These are phyloP conservation scores for Alternaria incomplexa DNA, from an alignment of 2,329 filamentous ascomycete species.

Conservation along the genomic window DNA sequence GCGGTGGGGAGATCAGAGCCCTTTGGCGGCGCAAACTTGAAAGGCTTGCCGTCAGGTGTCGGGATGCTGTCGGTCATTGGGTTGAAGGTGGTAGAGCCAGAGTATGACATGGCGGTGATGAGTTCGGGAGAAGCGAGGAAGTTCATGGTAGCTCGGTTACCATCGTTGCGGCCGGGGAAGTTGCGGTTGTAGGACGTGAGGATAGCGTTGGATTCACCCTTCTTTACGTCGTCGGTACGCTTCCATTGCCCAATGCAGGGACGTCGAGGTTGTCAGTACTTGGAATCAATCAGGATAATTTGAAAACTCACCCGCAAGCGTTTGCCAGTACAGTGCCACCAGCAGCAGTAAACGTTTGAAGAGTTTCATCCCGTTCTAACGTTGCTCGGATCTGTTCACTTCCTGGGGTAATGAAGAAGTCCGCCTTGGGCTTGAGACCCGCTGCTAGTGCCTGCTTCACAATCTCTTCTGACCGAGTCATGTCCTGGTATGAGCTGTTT, in stretches of 20 bases:
- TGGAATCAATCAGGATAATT: not conserved
- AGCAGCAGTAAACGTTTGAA: constrained; percentile 83
- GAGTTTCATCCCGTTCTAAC: constrained; percentile 84
- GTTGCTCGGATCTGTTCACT: constrained; percentile 97
- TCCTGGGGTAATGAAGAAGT: constrained; percentile 96
- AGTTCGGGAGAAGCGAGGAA: constrained; percentile 97
- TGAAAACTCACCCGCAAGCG: constrained; percentile 68
- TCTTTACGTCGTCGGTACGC: constrained; percentile 81
- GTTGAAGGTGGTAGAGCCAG: constrained; percentile 93
- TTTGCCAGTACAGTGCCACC: constrained; percentile 92
- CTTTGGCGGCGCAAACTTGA: constrained; percentile 80
- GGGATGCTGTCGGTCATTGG: constrained; percentile 85
- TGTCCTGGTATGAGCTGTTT: constrained; percentile 98
- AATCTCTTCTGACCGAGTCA: constrained; percentile 92
- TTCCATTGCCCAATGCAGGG: constrained; percentile 94
- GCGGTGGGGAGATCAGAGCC: constrained; percentile 67
- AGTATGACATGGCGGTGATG: constrained; percentile 94
- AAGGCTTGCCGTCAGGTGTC: constrained; percentile 79
- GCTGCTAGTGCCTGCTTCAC: constrained; percentile 89
- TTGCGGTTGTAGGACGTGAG: constrained; percentile 98
- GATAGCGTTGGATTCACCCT: constrained; percentile 91
- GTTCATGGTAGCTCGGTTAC: constrained; percentile 97
- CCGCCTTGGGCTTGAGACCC: constrained; percentile 85
- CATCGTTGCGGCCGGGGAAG: constrained; percentile 95
- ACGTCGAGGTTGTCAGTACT: constrained; percentile 41